phyloP scores from a whole-genome alignment of 345 rosid species.

The Acer negundo region DNA sequence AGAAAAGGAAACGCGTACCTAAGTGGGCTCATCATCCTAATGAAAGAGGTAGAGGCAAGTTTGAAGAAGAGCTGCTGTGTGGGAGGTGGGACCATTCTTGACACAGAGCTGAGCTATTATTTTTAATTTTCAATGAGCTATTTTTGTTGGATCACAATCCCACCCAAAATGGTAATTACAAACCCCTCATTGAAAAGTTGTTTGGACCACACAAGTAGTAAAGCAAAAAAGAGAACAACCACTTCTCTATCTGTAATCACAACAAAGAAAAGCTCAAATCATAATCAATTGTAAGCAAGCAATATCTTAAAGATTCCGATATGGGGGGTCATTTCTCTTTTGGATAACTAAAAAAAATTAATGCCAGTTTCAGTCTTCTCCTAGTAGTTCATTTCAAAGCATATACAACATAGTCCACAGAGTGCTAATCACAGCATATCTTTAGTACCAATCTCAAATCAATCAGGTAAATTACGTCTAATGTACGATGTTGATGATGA shows the following conservation, averaged over 20 bases:
- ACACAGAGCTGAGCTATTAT: not conserved
- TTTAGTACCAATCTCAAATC: not conserved
- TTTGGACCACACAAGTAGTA: slow-evolving; percentile 28
- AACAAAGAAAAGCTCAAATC: slow-evolving; percentile 27
- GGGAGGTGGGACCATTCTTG: slow-evolving; percentile 2
- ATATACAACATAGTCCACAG: not conserved
- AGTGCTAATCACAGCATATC: not conserved
- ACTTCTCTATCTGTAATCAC: not conserved
- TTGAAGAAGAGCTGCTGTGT: not conserved
- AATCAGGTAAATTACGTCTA: slow-evolving; percentile 5
- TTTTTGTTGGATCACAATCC: not conserved
- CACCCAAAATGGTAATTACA: not conserved
- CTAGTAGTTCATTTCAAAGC: not conserved
- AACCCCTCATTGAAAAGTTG: not conserved
- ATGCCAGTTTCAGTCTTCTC: not conserved
- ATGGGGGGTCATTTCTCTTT: slow-evolving; percentile 30
- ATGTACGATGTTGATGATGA: slow-evolving; percentile 12
- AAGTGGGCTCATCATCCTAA: not conserved
- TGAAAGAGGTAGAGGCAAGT: not conserved
- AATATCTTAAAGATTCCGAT: slow-evolving; percentile 46
- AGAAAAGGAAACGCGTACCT: too few relatives aligned
- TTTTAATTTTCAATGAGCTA: not conserved
- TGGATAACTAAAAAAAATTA: not conserved
- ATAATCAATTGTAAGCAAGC: slow-evolving; percentile 15
- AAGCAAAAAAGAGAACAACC: slow-evolving; percentile 3